Percentiles rank a stretch among this genome's conserved stretches.
Evolutionary conservation across 2,329 filamentous ascomycete genomes (phyloP).

Genomic region (Paraphaeosphaeria sporulosa): DNA sequence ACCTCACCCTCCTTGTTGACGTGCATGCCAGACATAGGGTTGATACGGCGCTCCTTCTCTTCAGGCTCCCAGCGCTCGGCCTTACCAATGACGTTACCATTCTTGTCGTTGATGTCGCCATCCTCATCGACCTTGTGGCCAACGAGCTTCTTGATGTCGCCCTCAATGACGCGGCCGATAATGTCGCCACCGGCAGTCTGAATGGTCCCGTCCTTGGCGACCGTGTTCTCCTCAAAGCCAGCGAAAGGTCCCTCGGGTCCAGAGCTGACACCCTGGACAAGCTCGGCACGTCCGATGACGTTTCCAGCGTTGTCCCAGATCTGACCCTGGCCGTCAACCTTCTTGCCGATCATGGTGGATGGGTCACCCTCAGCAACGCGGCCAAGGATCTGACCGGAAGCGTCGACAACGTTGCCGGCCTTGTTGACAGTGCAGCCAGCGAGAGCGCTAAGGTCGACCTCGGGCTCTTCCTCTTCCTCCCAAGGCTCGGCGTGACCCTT

Average conservation of each 20-base stretch:
- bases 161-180: slow-evolving; percentile 59
- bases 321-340: slow-evolving; percentile 68
- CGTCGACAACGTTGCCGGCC: slow-evolving; percentile 67
- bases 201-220: slow-evolving; percentile 66
- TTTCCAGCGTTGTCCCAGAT: slow-evolving; percentile 71
- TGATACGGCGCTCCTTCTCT: slow-evolving; percentile 63
- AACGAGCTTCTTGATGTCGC: slow-evolving; percentile 60
- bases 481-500: slow-evolving; percentile 67
- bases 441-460: slow-evolving; percentile 65
- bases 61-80: slow-evolving; percentile 62
- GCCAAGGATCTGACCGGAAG: slow-evolving; percentile 65
- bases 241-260: slow-evolving; percentile 65
- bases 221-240: slow-evolving; percentile 64
- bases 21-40: slow-evolving; percentile 65
- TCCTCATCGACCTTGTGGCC: slow-evolving; percentile 61
- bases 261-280: slow-evolving; percentile 60
- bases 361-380: slow-evolving; percentile 65
- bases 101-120: slow-evolving; percentile 62
- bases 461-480: slow-evolving; percentile 57
- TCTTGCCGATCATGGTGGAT: slow-evolving; percentile 64
- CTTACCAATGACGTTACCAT: slow-evolving; percentile 61
- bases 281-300: slow-evolving; percentile 66
- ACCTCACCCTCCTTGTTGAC: slow-evolving; percentile 64
- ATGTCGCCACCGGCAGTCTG: slow-evolving; percentile 55
- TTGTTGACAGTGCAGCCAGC: slow-evolving; percentile 71